Percentiles rank a stretch among this genome's conserved stretches.
Conservation (phyloP, 2,329 filamentous ascomycete species). For the Pezicula carpinea region DNA sequence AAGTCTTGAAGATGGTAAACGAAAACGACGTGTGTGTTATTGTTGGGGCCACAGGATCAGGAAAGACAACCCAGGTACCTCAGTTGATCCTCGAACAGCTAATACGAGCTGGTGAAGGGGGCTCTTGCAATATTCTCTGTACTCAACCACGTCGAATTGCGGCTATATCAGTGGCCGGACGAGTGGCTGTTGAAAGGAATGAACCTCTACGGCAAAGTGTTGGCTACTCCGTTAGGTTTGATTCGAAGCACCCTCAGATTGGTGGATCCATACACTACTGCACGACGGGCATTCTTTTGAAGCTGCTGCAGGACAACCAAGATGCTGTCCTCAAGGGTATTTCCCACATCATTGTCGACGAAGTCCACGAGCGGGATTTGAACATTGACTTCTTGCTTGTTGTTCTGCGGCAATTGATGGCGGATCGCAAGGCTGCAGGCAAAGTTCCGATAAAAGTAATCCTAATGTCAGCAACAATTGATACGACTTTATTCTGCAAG, state of each 20-base stretch:
- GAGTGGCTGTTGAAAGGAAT: constrained; percentile 87
- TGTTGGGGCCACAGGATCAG: constrained; percentile 89
- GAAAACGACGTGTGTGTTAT: constrained; percentile 85
- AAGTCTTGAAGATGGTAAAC: constrained; percentile 78
- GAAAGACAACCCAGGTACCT: constrained; percentile 93
- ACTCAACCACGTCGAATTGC: constrained; percentile 94
- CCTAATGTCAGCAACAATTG: constrained; percentile 91
- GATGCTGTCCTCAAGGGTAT: constrained; percentile 81
- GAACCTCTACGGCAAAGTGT: constrained; percentile 75
- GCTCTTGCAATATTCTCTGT: constrained; percentile 80
- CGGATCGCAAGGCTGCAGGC: constrained; percentile 53
- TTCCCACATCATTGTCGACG: constrained; percentile 89
- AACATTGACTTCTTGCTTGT: constrained; percentile 93
- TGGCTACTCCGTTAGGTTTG: constrained; percentile 83
- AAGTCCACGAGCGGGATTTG: constrained; percentile 89
- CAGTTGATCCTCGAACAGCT: constrained; percentile 91
- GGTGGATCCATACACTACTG: constrained; percentile 77
- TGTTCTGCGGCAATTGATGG: constrained; percentile 79
- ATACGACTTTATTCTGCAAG: constrained; percentile 72
- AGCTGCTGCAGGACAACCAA: constrained; percentile 72
- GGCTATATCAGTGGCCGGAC: constrained; percentile 83
- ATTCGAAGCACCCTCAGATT: constrained; percentile 66
- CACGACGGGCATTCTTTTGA: constrained; percentile 84
- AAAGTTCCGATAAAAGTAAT: constrained; percentile 82
- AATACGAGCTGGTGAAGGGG: constrained; percentile 68